Evolutionary conservation across 805 yeast genomes (phyloP), one percentile per base, ranked within the genome.

Genomic region (Zygoascus biomembranicola): DNA sequence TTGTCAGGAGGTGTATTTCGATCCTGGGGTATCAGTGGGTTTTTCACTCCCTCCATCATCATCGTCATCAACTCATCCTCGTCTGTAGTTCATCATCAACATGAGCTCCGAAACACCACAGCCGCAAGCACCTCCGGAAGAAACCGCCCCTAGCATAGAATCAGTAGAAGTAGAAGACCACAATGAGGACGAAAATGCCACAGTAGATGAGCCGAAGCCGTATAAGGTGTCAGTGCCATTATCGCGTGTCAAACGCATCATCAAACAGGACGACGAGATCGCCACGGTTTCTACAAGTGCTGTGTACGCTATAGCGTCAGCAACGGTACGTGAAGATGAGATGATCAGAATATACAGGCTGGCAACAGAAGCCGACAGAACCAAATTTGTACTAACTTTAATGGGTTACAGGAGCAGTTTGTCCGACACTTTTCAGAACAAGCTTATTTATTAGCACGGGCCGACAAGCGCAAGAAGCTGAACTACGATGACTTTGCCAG

Each of bases 261-360:
- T 87, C 65, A 85, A 84, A 61, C 76, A 84, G 64, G 95, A 87
- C 64, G 87, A 89, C 14, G 90, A 83, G 41, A 84, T 84, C 59
- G 68, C 75, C 6, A 78, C 83, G 1, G 81, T 87, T 1, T 80
- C 89, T 2, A 84, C 79, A 53, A 73, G 82, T 31, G 88, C 92
- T 0, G 87, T 84, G n/a, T 83, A 80, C 64, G 77, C 88, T 14
- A 73, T 87, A 6, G 88, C 87, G 2, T 75, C 84, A n/a, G 90
- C 94, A 8, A 81, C 92, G 0, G 61, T 55, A 54, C 5, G 58
- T 51, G 13, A 32, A 6, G 28, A 23, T 23, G 6, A 23, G 28
- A 3, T 23, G 5, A 13, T 48, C 26, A 31, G 20, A 3, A 23
- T 23, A 23, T 6, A 31, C 23, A 44, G 31, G 8, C 45, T 23